Evolutionary conservation across 352 stramenopile genomes (phyloP).

Genomic region (Plasmopara halstedii): DNA sequence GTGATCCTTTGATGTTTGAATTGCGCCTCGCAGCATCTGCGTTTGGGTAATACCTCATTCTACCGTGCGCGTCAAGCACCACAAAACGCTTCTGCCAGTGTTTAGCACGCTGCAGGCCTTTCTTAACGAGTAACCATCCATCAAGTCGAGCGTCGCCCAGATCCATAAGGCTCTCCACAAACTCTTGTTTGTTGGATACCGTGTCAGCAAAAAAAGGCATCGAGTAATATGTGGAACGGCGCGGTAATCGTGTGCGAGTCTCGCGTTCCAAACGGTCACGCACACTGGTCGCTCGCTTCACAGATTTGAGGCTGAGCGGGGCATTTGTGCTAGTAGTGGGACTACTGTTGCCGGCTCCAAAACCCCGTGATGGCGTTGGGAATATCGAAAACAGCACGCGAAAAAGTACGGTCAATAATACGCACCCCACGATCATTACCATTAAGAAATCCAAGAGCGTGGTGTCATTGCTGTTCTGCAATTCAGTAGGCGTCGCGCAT

Average conservation of each 20-base stretch:
- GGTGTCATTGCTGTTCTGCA: neutral
- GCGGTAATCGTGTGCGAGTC: constrained; percentile 46
- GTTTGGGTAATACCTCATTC: constrained; percentile 77
- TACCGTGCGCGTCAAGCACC: constrained; percentile 59
- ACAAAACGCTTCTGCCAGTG: constrained; percentile 84
- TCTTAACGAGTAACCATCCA: constrained; percentile 77
- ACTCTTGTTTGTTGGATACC: constrained; percentile 67
- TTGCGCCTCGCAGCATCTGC: constrained; percentile 69
- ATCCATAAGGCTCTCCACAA: constrained; percentile 56
- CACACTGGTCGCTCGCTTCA: constrained; percentile 31
- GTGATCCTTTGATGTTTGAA: constrained; percentile 67
- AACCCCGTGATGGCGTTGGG: neutral
- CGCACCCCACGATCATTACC: neutral
- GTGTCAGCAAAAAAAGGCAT: constrained; percentile 74
- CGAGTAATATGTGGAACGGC: constrained; percentile 64
- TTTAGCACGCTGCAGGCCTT: constrained; percentile 53
- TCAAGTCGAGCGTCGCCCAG: constrained; percentile 62
- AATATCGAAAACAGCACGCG: neutral
- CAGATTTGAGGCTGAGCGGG: neutral
- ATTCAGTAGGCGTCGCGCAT: neutral
- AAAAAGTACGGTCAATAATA: neutral
- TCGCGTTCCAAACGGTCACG: constrained; percentile 59
- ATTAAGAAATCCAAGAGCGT: neutral
- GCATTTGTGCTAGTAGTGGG: neutral
- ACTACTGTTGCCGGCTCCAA: neutral